Conservation (phyloP, 2,329 filamentous ascomycete species). For the Exophiala sp. region DNA sequence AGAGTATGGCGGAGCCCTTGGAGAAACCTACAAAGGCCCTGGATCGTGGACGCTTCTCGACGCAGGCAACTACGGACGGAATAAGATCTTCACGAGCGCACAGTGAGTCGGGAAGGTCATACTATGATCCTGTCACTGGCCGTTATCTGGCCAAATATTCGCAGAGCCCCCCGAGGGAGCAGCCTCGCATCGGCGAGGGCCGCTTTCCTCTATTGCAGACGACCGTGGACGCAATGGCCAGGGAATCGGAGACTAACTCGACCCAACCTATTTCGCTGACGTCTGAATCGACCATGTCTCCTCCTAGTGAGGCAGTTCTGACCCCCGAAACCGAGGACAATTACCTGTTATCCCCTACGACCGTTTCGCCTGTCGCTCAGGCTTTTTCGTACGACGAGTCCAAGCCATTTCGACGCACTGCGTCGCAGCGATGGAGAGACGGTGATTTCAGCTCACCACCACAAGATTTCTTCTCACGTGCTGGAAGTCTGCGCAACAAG, state of each 20-base stretch:
- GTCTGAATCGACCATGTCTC: constrained; percentile 24
- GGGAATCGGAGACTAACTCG: constrained; percentile 22
- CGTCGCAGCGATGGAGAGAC: constrained; percentile 28
- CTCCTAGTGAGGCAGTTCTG: constrained; percentile 21
- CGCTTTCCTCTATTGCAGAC: constrained; percentile 27
- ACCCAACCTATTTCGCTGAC: constrained; percentile 20
- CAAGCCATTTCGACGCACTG: constrained; percentile 23
- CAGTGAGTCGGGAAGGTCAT: constrained; percentile 26
- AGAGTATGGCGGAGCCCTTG: constrained; percentile 38
- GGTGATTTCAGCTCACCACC: constrained; percentile 34
- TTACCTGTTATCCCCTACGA: constrained; percentile 18
- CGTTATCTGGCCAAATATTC: constrained; percentile 24
- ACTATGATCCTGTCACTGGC: constrained; percentile 28
- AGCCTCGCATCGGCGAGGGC: constrained; percentile 26
- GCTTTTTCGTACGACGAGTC: constrained; percentile 27
- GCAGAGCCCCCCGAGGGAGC: constrained; percentile 23
- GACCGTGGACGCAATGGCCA: constrained; percentile 29
- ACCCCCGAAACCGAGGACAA: constrained; percentile 18
- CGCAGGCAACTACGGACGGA: constrained; percentile 19
- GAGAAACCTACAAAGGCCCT: constrained; percentile 31
- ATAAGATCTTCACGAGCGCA: constrained; percentile 19
- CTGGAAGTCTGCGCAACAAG: constrained; percentile 26
- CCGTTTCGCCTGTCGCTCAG: constrained; percentile 15
- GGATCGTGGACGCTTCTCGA: constrained; percentile 22
- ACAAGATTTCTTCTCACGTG: constrained; percentile 30